Evolutionary conservation across 2,329 filamentous ascomycete genomes (phyloP).

Genomic region (Cladosporium sp.): DNA sequence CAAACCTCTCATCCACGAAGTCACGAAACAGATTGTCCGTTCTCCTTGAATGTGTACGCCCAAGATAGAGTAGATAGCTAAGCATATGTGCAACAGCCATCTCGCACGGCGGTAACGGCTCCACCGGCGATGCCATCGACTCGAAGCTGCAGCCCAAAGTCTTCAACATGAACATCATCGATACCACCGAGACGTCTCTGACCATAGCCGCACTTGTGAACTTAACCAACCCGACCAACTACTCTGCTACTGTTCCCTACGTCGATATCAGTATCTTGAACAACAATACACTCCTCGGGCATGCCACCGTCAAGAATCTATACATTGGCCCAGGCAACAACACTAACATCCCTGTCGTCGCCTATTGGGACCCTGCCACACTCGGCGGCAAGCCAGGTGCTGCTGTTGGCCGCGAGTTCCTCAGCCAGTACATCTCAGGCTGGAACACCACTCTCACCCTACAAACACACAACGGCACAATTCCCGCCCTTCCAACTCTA

Average conservation of each 20-base stretch:
- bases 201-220: constrained; percentile 72
- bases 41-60: constrained; percentile 13
- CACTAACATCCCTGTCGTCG: constrained; percentile 64
- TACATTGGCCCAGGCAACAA: constrained; percentile 70
- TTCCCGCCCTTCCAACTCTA: constrained; percentile 72
- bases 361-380: constrained; percentile 70
- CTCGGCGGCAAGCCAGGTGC: constrained; percentile 63
- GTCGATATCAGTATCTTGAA: constrained; percentile 73
- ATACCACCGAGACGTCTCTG: constrained; percentile 71
- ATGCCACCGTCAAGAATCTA: constrained; percentile 67
- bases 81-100: constrained; percentile 23
- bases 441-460: constrained; percentile 79
- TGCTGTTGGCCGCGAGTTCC: constrained; percentile 65
- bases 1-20: constrained; percentile 11
- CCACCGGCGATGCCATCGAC: constrained; percentile 10
- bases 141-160: constrained; percentile 59
- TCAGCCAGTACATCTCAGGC: constrained; percentile 86
- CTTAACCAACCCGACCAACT: constrained; percentile 86
- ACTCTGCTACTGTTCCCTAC: constrained; percentile 79
- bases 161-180: constrained; percentile 68
- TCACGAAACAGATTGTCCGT: constrained; percentile 18
- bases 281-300: constrained; percentile 73
- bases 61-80: constrained; percentile 31
- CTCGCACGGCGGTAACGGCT: constrained; percentile 15
- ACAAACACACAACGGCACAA: constrained; percentile 67